Evolutionary conservation across 108 stramenopile genomes (phyloP).

Genomic region (Nitzschia putrida): DNA sequence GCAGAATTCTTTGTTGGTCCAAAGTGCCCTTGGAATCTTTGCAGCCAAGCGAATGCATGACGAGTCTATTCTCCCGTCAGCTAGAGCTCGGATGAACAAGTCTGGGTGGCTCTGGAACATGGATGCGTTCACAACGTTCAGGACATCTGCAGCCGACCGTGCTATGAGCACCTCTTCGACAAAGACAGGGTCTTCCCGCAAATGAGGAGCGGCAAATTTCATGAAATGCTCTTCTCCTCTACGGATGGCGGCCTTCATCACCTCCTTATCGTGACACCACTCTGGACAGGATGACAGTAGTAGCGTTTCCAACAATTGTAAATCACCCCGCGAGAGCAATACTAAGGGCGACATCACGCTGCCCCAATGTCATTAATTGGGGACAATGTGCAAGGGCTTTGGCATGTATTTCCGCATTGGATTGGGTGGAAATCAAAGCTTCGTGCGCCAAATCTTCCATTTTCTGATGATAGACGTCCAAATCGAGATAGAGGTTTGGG

Average conservation of each 20-base stretch:
- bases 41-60: slow-evolving; percentile 6
- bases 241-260: slow-evolving; percentile 32
- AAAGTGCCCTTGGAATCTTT: slow-evolving; percentile 29
- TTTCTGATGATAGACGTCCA: not conserved
- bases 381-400: slow-evolving; percentile 25
- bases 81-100: too few species aligned
- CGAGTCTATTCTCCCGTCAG: too few species aligned
- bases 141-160: too few species aligned
- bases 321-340: slow-evolving; percentile 9
- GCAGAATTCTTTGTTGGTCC: slow-evolving; percentile 32
- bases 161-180: slow-evolving; percentile 22
- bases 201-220: not conserved
- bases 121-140: too few species aligned
- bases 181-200: slow-evolving; percentile 19
- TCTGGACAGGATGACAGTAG: not conserved
- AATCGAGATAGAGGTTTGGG: slow-evolving; percentile 34
- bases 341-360: slow-evolving; percentile 17
- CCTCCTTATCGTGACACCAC: slow-evolving; percentile 25
- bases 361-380: not conserved
- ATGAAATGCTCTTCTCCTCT: slow-evolving; percentile 22
- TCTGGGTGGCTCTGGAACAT: too few species aligned
- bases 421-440: slow-evolving; percentile 18
- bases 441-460: slow-evolving; percentile 13
- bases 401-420: slow-evolving; percentile 18
- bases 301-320: slow-evolving; percentile 10